Percentiles rank a stretch among this genome's conserved stretches.
These are phyloP conservation scores for Saturnispora serradocipensis DNA, from an alignment of 805 yeast species.

Conservation along the genomic window DNA sequence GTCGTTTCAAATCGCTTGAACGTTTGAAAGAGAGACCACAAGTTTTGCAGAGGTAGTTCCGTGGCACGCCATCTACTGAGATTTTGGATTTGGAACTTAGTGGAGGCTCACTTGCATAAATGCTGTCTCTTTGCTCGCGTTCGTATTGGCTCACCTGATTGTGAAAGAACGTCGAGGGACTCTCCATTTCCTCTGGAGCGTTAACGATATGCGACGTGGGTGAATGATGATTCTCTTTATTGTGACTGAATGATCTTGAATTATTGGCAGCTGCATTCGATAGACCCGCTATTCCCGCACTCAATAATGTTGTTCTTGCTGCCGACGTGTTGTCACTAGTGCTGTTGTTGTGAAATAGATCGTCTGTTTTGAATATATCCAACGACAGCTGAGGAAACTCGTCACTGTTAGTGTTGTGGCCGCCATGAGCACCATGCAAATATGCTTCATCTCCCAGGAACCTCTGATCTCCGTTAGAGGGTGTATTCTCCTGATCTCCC, in stretches of 20 bases:
- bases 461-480: not conserved
- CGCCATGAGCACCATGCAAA: not conserved
- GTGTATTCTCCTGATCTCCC: not conserved
- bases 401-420: not conserved
- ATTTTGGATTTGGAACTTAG: not conserved
- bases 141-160: not conserved
- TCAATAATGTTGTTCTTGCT: not conserved
- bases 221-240: not conserved
- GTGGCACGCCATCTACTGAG: conserved; percentile 11
- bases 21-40: conserved; percentile 60
- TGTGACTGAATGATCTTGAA: not conserved
- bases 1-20: conserved; percentile 62
- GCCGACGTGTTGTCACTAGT: not conserved
- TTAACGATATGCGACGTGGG: not conserved
- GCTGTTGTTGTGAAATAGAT: not conserved
- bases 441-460: not conserved
- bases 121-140: not conserved
- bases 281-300: not conserved
- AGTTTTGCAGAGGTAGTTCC: conserved; percentile 39
- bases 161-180: not conserved
- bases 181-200: not conserved
- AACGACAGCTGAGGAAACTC: conserved; percentile 1
- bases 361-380: not conserved
- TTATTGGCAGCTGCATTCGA: not conserved
- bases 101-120: not conserved